Percentiles rank a stretch among this genome's conserved stretches.
Conservation (phyloP, 139 green algal species). For the Closterium sp. region DNA sequence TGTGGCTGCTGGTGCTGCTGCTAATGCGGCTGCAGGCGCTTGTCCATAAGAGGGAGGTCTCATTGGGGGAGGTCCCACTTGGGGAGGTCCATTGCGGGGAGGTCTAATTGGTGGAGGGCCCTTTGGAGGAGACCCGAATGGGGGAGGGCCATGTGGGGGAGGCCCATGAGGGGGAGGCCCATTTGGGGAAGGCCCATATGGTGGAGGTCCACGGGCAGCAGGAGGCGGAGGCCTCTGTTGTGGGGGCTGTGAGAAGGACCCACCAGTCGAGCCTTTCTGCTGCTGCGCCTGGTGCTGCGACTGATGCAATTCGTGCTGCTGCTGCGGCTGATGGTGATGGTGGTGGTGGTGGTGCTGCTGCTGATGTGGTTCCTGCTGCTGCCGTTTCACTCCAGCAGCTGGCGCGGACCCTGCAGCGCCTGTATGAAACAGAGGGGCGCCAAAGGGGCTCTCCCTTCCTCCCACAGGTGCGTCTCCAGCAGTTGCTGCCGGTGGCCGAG, state of each 20-base stretch:
- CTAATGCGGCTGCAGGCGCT: too few relatives aligned
- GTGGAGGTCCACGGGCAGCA: not conserved
- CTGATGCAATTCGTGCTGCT: not conserved
- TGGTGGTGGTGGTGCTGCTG: not conserved
- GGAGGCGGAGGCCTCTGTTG: not conserved
- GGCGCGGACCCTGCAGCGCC: not conserved
- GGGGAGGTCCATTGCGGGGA: not conserved
- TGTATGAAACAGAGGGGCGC: not conserved
- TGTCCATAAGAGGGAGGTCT: not conserved
- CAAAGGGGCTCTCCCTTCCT: not conserved
- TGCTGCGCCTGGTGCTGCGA: not conserved
- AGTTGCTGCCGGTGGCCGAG: not conserved
- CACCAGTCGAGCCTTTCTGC: too few relatives aligned
- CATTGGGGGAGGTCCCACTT: not conserved
- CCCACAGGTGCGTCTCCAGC: not conserved
- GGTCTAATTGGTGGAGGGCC: not conserved
- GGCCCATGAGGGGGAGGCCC: not conserved
- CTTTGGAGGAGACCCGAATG: not conserved
- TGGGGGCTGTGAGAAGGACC: too few relatives aligned
- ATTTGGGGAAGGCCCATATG: not conserved
- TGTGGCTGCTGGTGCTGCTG: too few relatives aligned
- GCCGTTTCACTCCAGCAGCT: not conserved
- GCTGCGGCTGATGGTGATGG: not conserved
- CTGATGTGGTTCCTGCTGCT: not conserved
- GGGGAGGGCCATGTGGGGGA: not conserved